Percentiles rank a stretch among this genome's conserved stretches.
Conservation (phyloP, 768 basidiomycete genomes). For the Boletellus emodensis region DNA sequence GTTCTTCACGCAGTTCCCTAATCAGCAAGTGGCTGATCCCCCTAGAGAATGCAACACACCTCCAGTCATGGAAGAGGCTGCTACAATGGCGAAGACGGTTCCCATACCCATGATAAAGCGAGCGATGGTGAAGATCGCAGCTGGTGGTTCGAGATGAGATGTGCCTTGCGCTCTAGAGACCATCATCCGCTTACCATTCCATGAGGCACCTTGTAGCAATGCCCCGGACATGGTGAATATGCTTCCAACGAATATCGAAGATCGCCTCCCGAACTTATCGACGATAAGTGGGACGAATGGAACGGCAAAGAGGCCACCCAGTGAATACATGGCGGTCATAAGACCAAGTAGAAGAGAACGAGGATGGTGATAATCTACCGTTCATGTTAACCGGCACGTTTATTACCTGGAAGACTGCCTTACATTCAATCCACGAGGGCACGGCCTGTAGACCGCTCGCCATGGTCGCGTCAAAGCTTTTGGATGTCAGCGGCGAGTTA, state of each 20-base stretch:
- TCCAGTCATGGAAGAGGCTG: constrained; percentile 1
- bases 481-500: no score
- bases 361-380: constrained; percentile 49
- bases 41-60: not conserved
- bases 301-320: constrained; percentile 50
- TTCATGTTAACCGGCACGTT: not conserved
- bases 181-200: constrained; percentile 4
- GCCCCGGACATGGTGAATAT: constrained; percentile 4
- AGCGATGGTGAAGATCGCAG: no score
- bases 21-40: not conserved
- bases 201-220: constrained; percentile 10
- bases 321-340: constrained; percentile 55
- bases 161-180: no score
- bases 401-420: constrained; percentile 6
- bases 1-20: not conserved
- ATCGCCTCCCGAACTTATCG: constrained; percentile 10
- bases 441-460: constrained; percentile 61
- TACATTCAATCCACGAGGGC: constrained; percentile 52
- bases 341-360: constrained; percentile 47
- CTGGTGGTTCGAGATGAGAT: no score
- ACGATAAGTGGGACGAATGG: constrained; percentile 31
- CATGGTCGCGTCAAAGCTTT: constrained; percentile 43
- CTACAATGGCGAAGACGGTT: not conserved
- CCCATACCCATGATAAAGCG: not conserved
- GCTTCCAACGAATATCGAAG: constrained; percentile 8